Base-by-base conservation (phyloP, 495 filamentous ascomycete species). In the Aspergillus egyptiacus region DNA sequence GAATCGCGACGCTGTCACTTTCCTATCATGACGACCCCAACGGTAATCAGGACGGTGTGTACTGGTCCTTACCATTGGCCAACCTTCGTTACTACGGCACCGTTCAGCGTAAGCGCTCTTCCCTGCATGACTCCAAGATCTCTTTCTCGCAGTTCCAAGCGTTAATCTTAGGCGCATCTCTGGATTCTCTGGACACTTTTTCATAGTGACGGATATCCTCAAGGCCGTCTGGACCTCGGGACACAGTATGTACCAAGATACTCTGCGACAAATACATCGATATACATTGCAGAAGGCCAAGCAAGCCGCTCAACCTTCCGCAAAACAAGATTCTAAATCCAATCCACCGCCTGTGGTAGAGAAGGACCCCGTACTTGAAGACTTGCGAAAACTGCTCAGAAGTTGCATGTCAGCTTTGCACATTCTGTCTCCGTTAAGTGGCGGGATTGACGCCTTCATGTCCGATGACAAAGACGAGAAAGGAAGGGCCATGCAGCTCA, bases 11-110 rank as follows among this genome's bases (percentile, higher is more conserved):
- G 2, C 23, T 48, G 2, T 48, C 46, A 2, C 31, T 48, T 13
- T 24, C 46, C 15, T 30, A 37, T 17, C 35, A 39, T 9, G 14
- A 18, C 2, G 34, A 39, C 15, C 46, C 33, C 14, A 34, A 38
- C 15, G 46, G 25, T 5, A 43, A 32, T 11, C 40, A 28, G 28
- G 46, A 48, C 18, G 46, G 46, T 7, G 46, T 48, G 3, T 48
- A 48, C 19, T 48, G 23, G 34, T 48, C 46, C 13, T 14, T 40
- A 7, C 35, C 34, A 22, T 22, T 48, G 19, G 23, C 35, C 24
- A 30, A 25, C 20, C 46, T 48, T 5, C 46, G 46, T 8, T 48
- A 48, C 18, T 48, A 48, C 10, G 24, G 35, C 18, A 39, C 33
- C 4, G 15, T 40, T 39, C 32, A 48, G n/a, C 25, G 46, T 15